These are phyloP conservation scores for Podaxis sp. DNA, from an alignment of 768 basidiomycete genomes.

Conservation along the genomic window DNA sequence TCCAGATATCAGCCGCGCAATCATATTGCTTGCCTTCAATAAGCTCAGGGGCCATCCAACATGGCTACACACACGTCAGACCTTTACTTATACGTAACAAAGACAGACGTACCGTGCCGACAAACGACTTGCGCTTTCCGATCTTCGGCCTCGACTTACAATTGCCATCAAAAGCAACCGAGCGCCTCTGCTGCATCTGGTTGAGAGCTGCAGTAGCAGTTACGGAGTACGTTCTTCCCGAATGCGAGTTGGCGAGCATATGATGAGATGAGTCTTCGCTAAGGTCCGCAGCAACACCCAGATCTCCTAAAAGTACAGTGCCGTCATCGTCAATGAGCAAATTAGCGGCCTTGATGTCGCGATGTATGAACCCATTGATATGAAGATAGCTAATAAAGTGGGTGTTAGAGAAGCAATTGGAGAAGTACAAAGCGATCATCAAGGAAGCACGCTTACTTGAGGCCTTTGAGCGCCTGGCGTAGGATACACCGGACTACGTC, in stretches of 20 bases:
- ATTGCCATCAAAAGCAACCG: slow-evolving; percentile 35
- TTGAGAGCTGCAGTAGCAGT: slow-evolving; percentile 32
- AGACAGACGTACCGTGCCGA: slow-evolving; percentile 69
- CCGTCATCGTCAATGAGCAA: slow-evolving; percentile 89
- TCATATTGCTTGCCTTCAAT: slow-evolving; percentile 86
- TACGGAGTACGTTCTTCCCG: slow-evolving; percentile 27
- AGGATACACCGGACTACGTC: slow-evolving; percentile 85
- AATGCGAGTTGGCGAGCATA: slow-evolving; percentile 24
- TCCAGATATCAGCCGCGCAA: slow-evolving; percentile 91
- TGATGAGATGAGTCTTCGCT: slow-evolving; percentile 58
- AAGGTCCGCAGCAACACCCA: slow-evolving; percentile 88
- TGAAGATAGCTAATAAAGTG: slow-evolving; percentile 70
- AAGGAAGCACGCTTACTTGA: slow-evolving; percentile 55
- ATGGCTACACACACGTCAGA: slow-evolving; percentile 50
- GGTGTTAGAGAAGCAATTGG: slow-evolving; percentile 5
- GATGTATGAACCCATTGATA: slow-evolving; percentile 86
- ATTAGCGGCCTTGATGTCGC: slow-evolving; percentile 94
- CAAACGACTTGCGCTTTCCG: slow-evolving; percentile 88
- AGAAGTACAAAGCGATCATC: slow-evolving; percentile 6
- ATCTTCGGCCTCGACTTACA: slow-evolving; percentile 41
- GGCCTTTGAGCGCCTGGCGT: slow-evolving; percentile 83
- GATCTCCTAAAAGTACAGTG: slow-evolving; percentile 87
- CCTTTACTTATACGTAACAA: neutral
- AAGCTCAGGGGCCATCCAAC: slow-evolving; percentile 97
- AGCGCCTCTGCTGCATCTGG: slow-evolving; percentile 25